phyloP scores from a whole-genome alignment of 768 basidiomycete species.

The Boletus subparvulus region DNA sequence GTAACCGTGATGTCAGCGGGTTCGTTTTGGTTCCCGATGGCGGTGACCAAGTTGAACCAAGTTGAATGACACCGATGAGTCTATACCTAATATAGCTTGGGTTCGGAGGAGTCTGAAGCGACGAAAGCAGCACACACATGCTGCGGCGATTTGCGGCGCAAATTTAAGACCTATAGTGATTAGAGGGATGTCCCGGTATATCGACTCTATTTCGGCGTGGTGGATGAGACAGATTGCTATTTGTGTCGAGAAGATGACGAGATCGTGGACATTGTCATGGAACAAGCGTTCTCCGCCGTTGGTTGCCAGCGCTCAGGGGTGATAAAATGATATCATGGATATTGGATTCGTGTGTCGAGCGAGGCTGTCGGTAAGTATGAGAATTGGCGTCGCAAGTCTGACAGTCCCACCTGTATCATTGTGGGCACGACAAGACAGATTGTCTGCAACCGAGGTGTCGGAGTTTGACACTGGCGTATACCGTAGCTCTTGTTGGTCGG shows the following conservation, averaged over 20 bases:
- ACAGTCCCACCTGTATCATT: constrained; percentile 2
- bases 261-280: background rate
- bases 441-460: constrained; percentile 7
- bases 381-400: constrained; percentile 3
- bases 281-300: background rate
- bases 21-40: background rate
- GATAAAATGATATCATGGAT: constrained; percentile 6
- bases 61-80: background rate
- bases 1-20: background rate
- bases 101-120: background rate
- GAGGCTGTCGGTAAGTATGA: background rate
- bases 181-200: background rate
- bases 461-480: constrained; percentile 3
- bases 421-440: background rate
- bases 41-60: background rate
- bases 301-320: constrained; percentile 2
- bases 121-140: background rate
- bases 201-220: background rate
- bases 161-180: background rate
- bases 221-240: background rate
- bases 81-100: background rate
- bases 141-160: constrained; percentile 6
- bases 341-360: background rate
- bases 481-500: background rate
- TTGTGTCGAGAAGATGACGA: background rate